A percentile compares a stretch with the other conserved stretches of the same genome.
phyloP scores from a whole-genome alignment of 1,139 yeast species.

The Kodamaea arcana region DNA sequence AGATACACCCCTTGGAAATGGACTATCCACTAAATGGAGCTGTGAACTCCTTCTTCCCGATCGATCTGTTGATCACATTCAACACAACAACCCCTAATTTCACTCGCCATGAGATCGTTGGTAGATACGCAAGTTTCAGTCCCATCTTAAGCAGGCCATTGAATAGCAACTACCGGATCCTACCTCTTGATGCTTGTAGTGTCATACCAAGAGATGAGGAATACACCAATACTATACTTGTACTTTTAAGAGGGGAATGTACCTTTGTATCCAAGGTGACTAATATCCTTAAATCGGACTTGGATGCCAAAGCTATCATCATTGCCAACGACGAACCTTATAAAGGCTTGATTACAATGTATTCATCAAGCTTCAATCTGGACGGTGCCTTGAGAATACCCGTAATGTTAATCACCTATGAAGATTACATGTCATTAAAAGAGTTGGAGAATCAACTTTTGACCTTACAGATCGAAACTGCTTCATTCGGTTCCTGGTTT shows the following conservation, averaged over 20 bases:
- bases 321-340: slow-evolving; percentile 42
- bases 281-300: slow-evolving; percentile 25
- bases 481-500: slow-evolving; percentile 39
- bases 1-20: no score
- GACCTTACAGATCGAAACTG: slow-evolving; percentile 26
- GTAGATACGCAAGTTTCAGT: slow-evolving; percentile 44
- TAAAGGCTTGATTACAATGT: slow-evolving; percentile 42
- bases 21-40: slow-evolving; percentile 37
- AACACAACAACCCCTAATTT: slow-evolving; percentile 16
- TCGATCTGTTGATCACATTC: slow-evolving; percentile 33
- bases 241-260: slow-evolving; percentile 40
- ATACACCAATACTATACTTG: slow-evolving; percentile 23
- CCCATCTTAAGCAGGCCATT: slow-evolving; percentile 28
- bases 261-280: slow-evolving; percentile 40
- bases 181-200: slow-evolving; percentile 31
- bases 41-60: slow-evolving; percentile 41
- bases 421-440: slow-evolving; percentile 27
- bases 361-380: slow-evolving; percentile 35
- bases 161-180: slow-evolving; percentile 21
- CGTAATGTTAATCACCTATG: slow-evolving; percentile 37
- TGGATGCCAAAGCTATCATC: slow-evolving; percentile 32
- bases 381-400: slow-evolving; percentile 35
- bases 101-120: slow-evolving; percentile 24
- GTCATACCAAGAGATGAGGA: slow-evolving; percentile 10
- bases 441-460: slow-evolving; percentile 9